These are phyloP conservation scores for Fragaria iinumae DNA, from an alignment of 306 rosid genomes.

Conservation along the genomic window DNA sequence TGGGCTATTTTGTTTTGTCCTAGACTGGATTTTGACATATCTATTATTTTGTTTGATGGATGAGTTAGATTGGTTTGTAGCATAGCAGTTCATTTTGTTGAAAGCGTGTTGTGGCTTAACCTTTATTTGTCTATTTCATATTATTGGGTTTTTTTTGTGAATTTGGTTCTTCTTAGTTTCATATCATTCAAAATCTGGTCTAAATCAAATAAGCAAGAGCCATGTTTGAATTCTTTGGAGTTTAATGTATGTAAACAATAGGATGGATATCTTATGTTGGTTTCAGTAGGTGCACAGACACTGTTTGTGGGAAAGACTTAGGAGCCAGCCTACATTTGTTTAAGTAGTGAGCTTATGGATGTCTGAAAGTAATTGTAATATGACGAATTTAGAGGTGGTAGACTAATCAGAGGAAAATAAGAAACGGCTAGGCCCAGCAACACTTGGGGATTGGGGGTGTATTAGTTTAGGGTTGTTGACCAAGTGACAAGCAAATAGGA, in stretches of 20 bases:
- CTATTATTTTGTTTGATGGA: neutral
- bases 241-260: neutral
- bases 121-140: neutral
- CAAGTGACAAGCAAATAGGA: neutral
- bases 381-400: neutral
- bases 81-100: neutral
- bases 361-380: neutral
- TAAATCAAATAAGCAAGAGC: neutral
- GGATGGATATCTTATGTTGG: neutral
- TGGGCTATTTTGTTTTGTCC: neutral
- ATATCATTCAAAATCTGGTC: neutral
- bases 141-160: too few species aligned
- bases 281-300: neutral
- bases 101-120: neutral
- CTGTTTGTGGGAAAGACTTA: neutral
- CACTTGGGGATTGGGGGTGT: neutral
- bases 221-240: neutral
- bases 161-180: neutral
- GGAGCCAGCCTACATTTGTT: neutral
- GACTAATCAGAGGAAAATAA: neutral
- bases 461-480: neutral
- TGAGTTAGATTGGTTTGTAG: neutral
- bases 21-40: neutral
- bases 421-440: neutral
- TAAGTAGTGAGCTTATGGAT: neutral